Conservation (phyloP, 148 eudicot species). For the Arctostaphylos glauca region DNA sequence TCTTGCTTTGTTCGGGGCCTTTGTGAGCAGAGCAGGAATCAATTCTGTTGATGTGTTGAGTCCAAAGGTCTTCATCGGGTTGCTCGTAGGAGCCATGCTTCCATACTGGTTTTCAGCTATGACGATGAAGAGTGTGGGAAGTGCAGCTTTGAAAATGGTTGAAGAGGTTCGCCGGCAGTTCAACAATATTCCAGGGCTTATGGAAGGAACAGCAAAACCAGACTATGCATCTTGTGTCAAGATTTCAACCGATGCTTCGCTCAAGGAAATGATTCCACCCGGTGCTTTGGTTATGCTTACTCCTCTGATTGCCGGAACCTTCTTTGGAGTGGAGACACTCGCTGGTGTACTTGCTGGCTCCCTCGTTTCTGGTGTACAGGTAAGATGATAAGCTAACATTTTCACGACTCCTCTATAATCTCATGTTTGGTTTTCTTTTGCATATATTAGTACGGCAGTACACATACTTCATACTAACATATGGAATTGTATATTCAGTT, state of each 20-base stretch:
- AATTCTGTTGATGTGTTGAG: conserved; percentile 12
- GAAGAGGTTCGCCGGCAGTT: conserved; percentile 23
- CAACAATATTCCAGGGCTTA: conserved; percentile 18
- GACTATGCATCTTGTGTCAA: conserved; percentile 21
- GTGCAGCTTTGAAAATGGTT: conserved; percentile 23
- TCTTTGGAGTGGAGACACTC: conserved; percentile 23
- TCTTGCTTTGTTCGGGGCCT: conserved; percentile 20
- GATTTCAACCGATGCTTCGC: conserved; percentile 21
- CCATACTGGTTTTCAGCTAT: conserved; percentile 21
- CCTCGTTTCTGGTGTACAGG: conserved; percentile 24
- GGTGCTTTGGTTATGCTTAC: conserved; percentile 21
- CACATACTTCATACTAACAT: background rate
- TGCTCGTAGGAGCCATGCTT: conserved; percentile 18
- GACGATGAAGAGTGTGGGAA: conserved; percentile 23
- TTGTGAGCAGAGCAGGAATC: conserved; percentile 20
- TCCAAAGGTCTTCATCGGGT: conserved; percentile 23
- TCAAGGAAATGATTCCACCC: conserved; percentile 20
- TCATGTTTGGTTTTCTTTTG: background rate
- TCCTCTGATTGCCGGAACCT: conserved; percentile 18
- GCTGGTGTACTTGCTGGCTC: conserved; percentile 24
- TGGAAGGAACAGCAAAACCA: conserved; percentile 21
- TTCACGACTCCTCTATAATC: background rate
- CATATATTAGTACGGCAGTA: background rate
- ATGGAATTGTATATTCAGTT: background rate
- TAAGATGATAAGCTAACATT: background rate